phyloP scores from a whole-genome alignment of 192 early-diverging fungal genomes.

The Backusella westeae region DNA sequence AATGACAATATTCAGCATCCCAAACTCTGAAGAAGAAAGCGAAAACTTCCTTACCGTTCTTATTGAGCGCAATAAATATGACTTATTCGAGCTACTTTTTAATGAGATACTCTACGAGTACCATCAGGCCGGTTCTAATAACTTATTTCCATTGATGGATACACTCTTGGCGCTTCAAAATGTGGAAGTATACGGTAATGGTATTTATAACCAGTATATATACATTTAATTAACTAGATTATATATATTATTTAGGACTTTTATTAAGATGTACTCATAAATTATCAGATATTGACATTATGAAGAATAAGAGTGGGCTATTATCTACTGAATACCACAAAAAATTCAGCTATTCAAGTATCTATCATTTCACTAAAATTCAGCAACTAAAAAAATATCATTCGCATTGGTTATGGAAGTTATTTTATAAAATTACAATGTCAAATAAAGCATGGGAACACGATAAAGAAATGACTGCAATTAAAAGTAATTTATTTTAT shows the following conservation, averaged over 20 bases:
- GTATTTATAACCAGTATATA: not conserved
- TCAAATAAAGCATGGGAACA: not conserved
- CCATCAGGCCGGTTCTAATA: not conserved
- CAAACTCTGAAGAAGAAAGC: not conserved
- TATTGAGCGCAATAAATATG: not conserved
- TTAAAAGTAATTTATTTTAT: not conserved
- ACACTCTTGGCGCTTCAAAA: not conserved
- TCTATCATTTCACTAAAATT: not conserved
- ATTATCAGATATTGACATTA: not conserved
- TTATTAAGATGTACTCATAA: not conserved
- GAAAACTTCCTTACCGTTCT: not conserved
- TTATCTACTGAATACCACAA: not conserved
- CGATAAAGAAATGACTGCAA: not conserved
- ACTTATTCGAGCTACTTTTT: not conserved
- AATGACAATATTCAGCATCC: not conserved
- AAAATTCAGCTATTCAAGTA: not conserved
- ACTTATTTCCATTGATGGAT: not conserved
- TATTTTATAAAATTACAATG: not conserved
- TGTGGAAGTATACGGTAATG: not conserved
- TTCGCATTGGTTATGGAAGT: not conserved
- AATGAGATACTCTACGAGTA: not conserved
- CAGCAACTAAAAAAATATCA: not conserved
- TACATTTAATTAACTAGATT: not conserved
- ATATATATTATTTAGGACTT: not conserved
- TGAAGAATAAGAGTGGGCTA: not conserved